Base-by-base conservation (phyloP, 2,329 filamentous ascomycete genomes). In the Dactylellina cionopaga region DNA sequence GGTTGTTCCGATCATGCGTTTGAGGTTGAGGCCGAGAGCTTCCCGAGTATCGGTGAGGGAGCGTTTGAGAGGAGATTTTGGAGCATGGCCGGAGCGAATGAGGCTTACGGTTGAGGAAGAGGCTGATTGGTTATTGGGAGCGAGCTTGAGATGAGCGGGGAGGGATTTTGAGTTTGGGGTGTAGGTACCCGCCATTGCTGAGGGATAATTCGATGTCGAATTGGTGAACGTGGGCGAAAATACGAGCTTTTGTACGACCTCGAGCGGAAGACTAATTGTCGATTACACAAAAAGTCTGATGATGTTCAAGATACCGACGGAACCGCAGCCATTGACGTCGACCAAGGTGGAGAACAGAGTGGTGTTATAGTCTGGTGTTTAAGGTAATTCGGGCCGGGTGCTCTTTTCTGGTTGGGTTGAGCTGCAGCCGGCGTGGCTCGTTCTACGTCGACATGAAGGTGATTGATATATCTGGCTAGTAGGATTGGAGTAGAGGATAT, bases 1-100 rank as follows among this genome's bases (percentile, higher is more conserved):
- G 5, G 94, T 98, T 22, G 93, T 96, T 47, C 95, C 95, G 77
- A 98, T 90, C 65, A 98, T 92, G 74, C 92, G 88, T 80, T 89
- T 89, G 74, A 97, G 83, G 37, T 89, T 89, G 44, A 97, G 84
- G 39, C 85, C 85, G 11, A 68, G 47, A 13, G 69, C 49, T 56
- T 72, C 68, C 22, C 80, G 82, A 75, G 83, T 79, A 75, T 81
- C 80, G 63, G 81, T 80, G 44, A 75, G 74, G 2, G 80, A 77
- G 29, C 81, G 74, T 78, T 85, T 87, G 75, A 82, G 55, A 22
- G 69, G 69, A 10, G 62, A 68, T 58, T 68, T 74, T 7, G 60
- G 62, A 4, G 54, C 56, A 58, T 66, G 62, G 55, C 56, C 43
- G 55, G 60, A 62, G 15, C 62, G 62, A 11, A 66, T 24, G 7